Conservation (phyloP, 805 yeast species). For the Candida ovalis region DNA sequence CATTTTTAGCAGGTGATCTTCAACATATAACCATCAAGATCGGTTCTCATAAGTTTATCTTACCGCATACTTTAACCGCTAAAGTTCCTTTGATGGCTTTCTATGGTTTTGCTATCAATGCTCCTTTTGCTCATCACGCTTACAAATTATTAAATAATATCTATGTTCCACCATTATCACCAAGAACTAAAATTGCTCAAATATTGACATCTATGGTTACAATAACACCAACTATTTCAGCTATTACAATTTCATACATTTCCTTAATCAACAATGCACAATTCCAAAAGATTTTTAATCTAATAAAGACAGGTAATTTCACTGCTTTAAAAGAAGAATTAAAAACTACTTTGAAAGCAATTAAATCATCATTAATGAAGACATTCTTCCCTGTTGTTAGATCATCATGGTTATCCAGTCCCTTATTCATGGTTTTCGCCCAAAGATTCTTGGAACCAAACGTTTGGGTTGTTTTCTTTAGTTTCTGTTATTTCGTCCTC, state of each 20-base stretch:
- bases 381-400: conserved; percentile 45
- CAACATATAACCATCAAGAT: conserved; percentile 20
- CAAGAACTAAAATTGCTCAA: conserved; percentile 42
- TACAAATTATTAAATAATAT: conserved; percentile 43
- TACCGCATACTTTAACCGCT: conserved; percentile 40
- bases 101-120: conserved; percentile 49
- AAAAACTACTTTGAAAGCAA: conserved; percentile 7
- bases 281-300: conserved; percentile 3
- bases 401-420: conserved; percentile 52
- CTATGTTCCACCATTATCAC: conserved; percentile 40
- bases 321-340: conserved; percentile 15
- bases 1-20: conserved; percentile 45
- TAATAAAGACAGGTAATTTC: conserved; percentile 7
- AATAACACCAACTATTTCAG: conserved; percentile 51
- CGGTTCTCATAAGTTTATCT: conserved; percentile 15
- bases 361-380: conserved; percentile 34
- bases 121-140: conserved; percentile 57
- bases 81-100: conserved; percentile 52
- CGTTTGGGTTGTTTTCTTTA: conserved; percentile 63
- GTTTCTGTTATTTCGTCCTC: conserved; percentile 51
- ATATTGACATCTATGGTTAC: conserved; percentile 48
- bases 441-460: conserved; percentile 56
- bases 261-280: conserved; percentile 41
- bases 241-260: conserved; percentile 48
- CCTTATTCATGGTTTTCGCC: conserved; percentile 48